Percentiles rank a stretch among this genome's conserved stretches.
phyloP scores from a whole-genome alignment of 1,284 basidiomycete genomes.

The Naganishia liquefaciens region DNA sequence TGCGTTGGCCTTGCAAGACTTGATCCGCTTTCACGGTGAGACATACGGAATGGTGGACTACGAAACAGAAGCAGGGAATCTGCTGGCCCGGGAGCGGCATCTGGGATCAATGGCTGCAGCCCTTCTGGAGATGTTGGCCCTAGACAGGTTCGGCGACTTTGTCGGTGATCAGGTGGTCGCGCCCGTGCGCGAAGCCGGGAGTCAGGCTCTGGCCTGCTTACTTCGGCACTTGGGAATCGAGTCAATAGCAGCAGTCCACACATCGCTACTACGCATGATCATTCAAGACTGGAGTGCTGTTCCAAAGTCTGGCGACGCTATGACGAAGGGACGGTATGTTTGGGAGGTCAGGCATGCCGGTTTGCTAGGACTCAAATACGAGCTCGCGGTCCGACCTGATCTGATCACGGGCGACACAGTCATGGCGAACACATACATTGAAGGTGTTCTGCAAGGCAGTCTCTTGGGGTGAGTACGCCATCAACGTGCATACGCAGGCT shows the following conservation, averaged over 20 bases:
- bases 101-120: conserved; percentile 68
- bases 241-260: conserved; percentile 77
- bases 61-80: conserved; percentile 44
- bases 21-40: conserved; percentile 81
- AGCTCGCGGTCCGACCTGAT: conserved; percentile 88
- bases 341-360: conserved; percentile 99
- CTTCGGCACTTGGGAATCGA: conserved; percentile 79
- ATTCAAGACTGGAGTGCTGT: conserved; percentile 68
- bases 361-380: conserved; percentile 93
- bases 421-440: conserved; percentile 38
- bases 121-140: conserved; percentile 85
- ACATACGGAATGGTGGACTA: conserved; percentile 76
- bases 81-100: conserved; percentile 63
- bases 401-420: conserved; percentile 61
- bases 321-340: conserved; percentile 62
- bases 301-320: conserved; percentile 52
- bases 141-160: conserved; percentile 97
- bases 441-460: conserved; percentile 80
- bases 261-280: conserved; percentile 88
- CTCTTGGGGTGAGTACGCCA: conserved; percentile 69
- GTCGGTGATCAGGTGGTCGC: conserved; percentile 95
- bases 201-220: conserved; percentile 88
- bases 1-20: conserved; percentile 84
- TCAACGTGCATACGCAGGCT: conserved; percentile 6
- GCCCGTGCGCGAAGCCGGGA: conserved; percentile 93